A percentile compares a stretch with the other conserved stretches of the same genome.
Conservation (phyloP, 306 rosid species). For the Fagus sylvatica region DNA sequence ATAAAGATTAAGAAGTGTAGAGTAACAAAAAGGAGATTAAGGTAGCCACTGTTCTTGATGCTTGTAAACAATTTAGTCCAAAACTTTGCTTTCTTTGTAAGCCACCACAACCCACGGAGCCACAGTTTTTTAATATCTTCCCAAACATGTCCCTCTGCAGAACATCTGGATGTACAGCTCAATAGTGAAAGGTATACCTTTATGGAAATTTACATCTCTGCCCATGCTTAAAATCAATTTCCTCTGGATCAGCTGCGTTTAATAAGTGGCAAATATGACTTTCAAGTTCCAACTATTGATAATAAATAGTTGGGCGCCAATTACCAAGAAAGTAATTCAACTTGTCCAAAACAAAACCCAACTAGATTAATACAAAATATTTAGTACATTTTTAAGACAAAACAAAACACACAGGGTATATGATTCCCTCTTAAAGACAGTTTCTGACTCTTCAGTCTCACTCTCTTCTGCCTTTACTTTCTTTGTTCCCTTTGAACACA, state of each 20-base stretch:
- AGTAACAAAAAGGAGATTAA: slow-evolving; percentile 8
- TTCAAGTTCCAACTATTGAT: neutral
- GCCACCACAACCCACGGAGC: neutral
- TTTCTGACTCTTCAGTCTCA: slow-evolving; percentile 12
- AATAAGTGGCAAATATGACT: neutral
- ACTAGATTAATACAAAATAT: slow-evolving; percentile 12
- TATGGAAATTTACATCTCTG: neutral
- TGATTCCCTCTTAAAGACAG: slow-evolving; percentile 37
- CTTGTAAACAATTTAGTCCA: neutral
- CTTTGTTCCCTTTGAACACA: slow-evolving; percentile 9
- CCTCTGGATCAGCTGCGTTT: neutral
- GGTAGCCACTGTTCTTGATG: slow-evolving; percentile 1
- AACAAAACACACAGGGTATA: slow-evolving; percentile 3
- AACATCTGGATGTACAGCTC: neutral
- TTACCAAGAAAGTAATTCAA: slow-evolving; percentile 19
- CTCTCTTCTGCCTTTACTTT: slow-evolving; percentile 22
- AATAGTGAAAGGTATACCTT: neutral
- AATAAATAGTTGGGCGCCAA: neutral
- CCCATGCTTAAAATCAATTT: neutral
- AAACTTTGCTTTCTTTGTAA: neutral
- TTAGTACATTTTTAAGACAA: slow-evolving; percentile 4
- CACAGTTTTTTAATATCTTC: neutral
- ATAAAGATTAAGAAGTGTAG: neutral
- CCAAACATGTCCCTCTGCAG: neutral
- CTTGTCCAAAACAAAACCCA: slow-evolving; percentile 4